Evolutionary conservation across 2,329 filamentous ascomycete species (phyloP), one percentile per base, ranked within the genome.

Genomic region (Pyrenophora seminiperda): DNA sequence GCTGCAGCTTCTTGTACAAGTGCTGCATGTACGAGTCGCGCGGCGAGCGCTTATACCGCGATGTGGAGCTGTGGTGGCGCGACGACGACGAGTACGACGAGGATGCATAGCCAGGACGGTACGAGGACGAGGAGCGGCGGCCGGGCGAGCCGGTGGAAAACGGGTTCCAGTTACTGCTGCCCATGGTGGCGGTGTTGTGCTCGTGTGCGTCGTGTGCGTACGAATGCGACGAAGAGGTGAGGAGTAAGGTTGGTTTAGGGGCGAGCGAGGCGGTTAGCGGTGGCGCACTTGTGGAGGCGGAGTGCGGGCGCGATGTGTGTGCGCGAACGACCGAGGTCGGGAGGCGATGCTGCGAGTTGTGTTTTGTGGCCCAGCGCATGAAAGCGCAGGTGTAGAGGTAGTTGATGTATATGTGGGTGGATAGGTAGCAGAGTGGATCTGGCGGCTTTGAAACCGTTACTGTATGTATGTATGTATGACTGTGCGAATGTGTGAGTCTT

Each of bases 41-140:
- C 2, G 93, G 90, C 3, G 80, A 76, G 14, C 89, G 89, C 66
- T 90, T 89, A 69, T 90, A 90, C 76, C 91, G 92, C 69, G 89
- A 85, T 9, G 82, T 83, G 6, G 80, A 87, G 33, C 83, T 83
- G 19, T 70, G 67, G 63, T 72, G 69, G 24, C 58, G 62, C 24
- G 42, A 47, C 14, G 61, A 62, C 22, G 67, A 63, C 19, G 64
- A 63, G 29, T 58, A 63, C 59, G 66, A 69, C 15, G 63, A 59
- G 33, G 53, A 59, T 5, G 67, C 67, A 55, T 71, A 70, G 57
- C 56, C 56, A 10, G 66, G 61, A 45, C 69, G 68, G 31, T 61
- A 45, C 5, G 33, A 60, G 33, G 59, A 61, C 30, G 67, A 65
- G 50, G 53, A 59, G 60, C 57, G 58, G 30, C 59, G 59, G 22